Base-by-base conservation (phyloP, 768 basidiomycete species). In the Fomitopsis serialis region DNA sequence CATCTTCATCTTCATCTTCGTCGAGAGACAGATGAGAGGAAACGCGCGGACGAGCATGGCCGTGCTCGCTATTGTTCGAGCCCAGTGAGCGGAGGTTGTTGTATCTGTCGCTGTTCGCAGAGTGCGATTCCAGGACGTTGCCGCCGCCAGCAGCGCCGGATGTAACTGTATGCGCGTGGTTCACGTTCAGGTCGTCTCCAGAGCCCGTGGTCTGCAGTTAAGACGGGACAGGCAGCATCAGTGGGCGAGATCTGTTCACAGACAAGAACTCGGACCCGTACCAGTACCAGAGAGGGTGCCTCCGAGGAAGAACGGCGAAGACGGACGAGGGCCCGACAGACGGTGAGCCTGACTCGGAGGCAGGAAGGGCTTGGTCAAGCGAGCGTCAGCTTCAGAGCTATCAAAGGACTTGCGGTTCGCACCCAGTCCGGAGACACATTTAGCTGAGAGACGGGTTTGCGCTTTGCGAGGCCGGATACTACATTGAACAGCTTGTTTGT, bases 401-500 rank as follows among this genome's bases (percentile, higher is more conserved):
- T 66, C 60, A 34, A 58, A 25, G 19, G 58, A 55, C 17, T 46
- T 55, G 32, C 55, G 57, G 12, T 55, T 15, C 23, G 58, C 52
- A 24, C 12, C 36, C 32, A 42, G 27, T 1, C 42, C 23, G 35
- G 23, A 7, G 27, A 32, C 40, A 19, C 29, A 5, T 6, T 32
- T 32, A 32, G 6, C 29, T 32, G 29, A 11, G 52, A 49, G 44
- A 46, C 2, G 17, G 42, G 42, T 19, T 37, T 44, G 34, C 59
- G 58, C 25, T 53, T 55, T 6, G 51, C 37, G 21, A 66, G 48
- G 5, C 52, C 50, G 10, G 60, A 54, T n/a, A 64, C n/a, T n/a
- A n/a, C 45, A 42, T 66, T 66, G 34, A 64, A 57, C 43, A 63
- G 65, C 48, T 60, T 66, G 55, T 60, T 61, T 19, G 27, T 58